Conservation (phyloP, 345 rosid genomes). For the Populus davidiana region DNA sequence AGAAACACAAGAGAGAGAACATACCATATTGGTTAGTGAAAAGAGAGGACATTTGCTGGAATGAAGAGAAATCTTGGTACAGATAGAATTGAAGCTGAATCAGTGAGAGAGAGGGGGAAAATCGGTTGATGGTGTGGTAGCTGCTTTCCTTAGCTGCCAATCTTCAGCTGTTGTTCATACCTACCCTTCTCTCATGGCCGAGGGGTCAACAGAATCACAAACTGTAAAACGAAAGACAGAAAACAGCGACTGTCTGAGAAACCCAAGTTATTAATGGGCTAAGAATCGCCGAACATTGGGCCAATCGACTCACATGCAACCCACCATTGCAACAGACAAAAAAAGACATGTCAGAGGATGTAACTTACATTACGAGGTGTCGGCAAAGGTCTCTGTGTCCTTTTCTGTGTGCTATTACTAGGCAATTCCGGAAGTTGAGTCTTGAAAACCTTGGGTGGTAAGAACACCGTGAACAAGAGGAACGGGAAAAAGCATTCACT, state of each 20-base stretch:
- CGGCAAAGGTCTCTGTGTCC: not conserved
- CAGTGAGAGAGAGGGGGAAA: not conserved
- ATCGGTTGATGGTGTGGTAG: not conserved
- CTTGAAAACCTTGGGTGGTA: too few relatives aligned
- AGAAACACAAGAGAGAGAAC: not conserved
- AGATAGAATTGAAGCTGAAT: not conserved
- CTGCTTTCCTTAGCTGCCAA: slow-evolving; percentile 7
- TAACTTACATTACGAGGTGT: not conserved
- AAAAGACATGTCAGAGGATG: too few relatives aligned
- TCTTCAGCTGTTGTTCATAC: slow-evolving; percentile 29
- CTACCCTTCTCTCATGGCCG: slow-evolving; percentile 15
- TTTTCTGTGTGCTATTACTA: too few relatives aligned
- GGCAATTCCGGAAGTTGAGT: too few relatives aligned
- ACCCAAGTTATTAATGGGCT: not conserved
- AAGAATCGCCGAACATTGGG: not conserved
- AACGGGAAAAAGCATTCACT: not conserved
- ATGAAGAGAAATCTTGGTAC: not conserved
- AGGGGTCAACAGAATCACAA: not conserved
- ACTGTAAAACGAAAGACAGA: not conserved
- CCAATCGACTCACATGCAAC: not conserved
- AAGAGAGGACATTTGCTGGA: not conserved
- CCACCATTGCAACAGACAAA: not conserved
- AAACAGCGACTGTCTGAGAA: slow-evolving; percentile 2
- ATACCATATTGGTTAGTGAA: slow-evolving; percentile 17
- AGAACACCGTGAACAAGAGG: too few relatives aligned